Conservation (phyloP, 116 monocot species). For the Thalassia testudinum region DNA sequence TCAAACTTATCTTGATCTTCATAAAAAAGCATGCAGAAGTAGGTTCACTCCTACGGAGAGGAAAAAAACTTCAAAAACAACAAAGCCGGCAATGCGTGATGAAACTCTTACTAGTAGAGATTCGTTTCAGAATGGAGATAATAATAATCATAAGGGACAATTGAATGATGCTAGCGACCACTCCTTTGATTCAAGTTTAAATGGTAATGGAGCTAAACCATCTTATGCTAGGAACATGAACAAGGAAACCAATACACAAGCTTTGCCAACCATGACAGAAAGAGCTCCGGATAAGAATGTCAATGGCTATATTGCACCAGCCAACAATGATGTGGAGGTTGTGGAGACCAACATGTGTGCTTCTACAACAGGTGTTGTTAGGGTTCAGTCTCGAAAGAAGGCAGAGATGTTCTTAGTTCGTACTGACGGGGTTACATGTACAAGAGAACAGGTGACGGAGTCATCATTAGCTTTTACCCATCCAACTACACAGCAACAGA, state of each 20-base stretch:
- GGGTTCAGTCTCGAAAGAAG: constrained; percentile 90
- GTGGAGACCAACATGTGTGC: constrained; percentile 75
- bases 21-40: constrained; percentile 15
- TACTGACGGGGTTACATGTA: constrained; percentile 92
- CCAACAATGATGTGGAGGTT: constrained; percentile 15
- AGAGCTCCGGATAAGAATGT: constrained; percentile 5
- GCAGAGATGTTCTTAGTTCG: constrained; percentile 97
- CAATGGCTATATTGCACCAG: constrained; percentile 12
- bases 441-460: constrained; percentile 93
- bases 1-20: constrained; percentile 23
- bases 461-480: constrained; percentile 97
- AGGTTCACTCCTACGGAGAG: constrained; percentile 6
- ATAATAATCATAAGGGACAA: too few species aligned
- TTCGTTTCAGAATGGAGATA: too few species aligned
- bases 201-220: too few species aligned
- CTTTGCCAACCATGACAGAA: too few species aligned
- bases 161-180: too few species aligned
- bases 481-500: constrained; percentile 98
- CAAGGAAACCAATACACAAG: too few species aligned
- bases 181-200: too few species aligned
- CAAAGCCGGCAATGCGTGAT: constrained; percentile 11
- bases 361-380: constrained; percentile 86
- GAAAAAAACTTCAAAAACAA: constrained; percentile 2
- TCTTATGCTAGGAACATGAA: too few species aligned
- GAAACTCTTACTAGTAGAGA: constrained; percentile 8